phyloP scores from a whole-genome alignment of 257 asterid genomes.

The Jacaranda mimosifolia region DNA sequence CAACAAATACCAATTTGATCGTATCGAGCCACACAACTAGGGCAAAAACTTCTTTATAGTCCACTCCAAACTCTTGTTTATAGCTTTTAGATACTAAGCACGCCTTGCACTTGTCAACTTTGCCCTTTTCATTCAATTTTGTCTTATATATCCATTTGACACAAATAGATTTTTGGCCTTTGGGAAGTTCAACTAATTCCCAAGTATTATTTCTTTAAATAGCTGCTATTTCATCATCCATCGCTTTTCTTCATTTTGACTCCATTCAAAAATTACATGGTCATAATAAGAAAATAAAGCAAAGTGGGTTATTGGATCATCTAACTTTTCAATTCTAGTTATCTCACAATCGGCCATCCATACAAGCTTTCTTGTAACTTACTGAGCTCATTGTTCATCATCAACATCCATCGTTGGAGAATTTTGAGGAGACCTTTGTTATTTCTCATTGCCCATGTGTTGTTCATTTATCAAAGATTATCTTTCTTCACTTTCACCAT shows the following conservation, averaged over 20 bases:
- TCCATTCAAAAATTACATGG: too few relatives aligned
- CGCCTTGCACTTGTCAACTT: too few relatives aligned
- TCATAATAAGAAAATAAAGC: too few relatives aligned
- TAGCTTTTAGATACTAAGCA: too few relatives aligned
- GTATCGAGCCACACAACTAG: not conserved
- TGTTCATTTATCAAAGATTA: not conserved
- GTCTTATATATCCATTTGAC: too few relatives aligned
- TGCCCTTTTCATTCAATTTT: too few relatives aligned
- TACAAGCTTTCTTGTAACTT: not conserved
- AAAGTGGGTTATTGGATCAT: slow-evolving; percentile 4
- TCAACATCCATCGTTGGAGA: too few relatives aligned
- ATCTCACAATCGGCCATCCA: slow-evolving; percentile 27
- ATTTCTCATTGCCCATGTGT: too few relatives aligned
- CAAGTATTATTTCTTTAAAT: not conserved
- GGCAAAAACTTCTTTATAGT: slow-evolving; percentile 10
- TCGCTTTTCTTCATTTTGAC: too few relatives aligned
- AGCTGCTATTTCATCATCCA: too few relatives aligned
- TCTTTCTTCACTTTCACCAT: not conserved
- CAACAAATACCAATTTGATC: not conserved
- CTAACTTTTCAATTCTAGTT: not conserved
- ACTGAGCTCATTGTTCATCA: not conserved
- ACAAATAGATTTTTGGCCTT: not conserved
- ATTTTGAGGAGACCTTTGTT: too few relatives aligned
- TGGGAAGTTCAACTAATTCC: not conserved
- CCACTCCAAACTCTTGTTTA: not conserved